phyloP scores from a whole-genome alignment of 768 basidiomycete species.

The Lactifluus subvellereus region DNA sequence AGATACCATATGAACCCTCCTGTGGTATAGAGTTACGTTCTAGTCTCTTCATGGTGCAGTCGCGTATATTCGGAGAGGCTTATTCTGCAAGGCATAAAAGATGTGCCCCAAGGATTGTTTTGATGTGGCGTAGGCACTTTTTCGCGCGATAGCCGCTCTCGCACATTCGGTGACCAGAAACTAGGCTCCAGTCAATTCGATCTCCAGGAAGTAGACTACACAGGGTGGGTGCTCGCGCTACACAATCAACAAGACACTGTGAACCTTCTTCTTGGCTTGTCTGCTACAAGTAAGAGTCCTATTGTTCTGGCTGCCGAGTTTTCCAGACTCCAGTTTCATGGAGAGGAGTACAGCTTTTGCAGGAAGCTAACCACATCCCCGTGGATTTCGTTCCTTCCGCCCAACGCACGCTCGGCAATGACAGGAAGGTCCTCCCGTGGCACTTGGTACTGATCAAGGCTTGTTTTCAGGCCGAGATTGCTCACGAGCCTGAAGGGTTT shows the following conservation, averaged over 20 bases:
- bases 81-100: no score
- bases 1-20: no score
- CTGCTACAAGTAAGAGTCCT: background rate
- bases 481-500: conserved; percentile 47
- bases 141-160: no score
- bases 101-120: no score
- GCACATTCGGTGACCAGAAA: no score
- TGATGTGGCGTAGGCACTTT: no score
- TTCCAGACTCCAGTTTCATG: background rate
- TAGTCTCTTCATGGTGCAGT: no score
- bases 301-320: background rate
- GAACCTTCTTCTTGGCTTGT: background rate
- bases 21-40: no score
- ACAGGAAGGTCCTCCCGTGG: conserved; percentile 48
- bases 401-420: conserved; percentile 48
- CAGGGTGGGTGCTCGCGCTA: background rate
- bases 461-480: conserved; percentile 52
- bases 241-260: background rate
- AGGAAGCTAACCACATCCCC: conserved; percentile 46
- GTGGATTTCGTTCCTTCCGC: conserved; percentile 36
- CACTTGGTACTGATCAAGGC: conserved; percentile 56
- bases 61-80: no score
- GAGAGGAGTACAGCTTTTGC: conserved; percentile 37
- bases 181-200: no score
- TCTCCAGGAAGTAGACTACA: no score